Base-by-base conservation (phyloP, 768 basidiomycete species). In the Phallus indusiatus region DNA sequence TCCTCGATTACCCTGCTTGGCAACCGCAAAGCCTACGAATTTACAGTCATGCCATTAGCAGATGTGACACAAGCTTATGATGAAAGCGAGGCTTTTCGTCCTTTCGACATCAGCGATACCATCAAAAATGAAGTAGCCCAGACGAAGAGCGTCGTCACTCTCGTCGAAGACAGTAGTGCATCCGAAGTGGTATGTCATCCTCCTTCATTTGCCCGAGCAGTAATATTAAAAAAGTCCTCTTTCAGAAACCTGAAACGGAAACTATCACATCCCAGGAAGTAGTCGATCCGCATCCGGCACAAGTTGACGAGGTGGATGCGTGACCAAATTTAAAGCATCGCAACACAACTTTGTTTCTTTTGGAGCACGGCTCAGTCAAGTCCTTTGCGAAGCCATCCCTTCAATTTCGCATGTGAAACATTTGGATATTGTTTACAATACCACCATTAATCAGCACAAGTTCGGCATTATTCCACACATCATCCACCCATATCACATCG, bases 41-140 rank as follows among this genome's bases (percentile, higher is more conserved):
- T 64, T 18, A 62, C 63, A 6, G 61, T 64, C 17, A 57, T 54
- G 42, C 63, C 63, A 7, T 54, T 64, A 11, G 63, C 61, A n/a
- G 61, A 64, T 49, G 61, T 64, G 28, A 62, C 61, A 14, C 56
- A 55, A 54, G 63, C 63, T 16, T 64, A 61, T 55, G 57, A 54
- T 20, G 57, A 59, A 51, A 50, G 49, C 36, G 57, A 59, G 20
- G 50, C 57, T 7, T 24, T 28, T 18, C 10, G 28, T 8, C 6
- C 24, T 35, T 5, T 53, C 42, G 12, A 42, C n/a, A 11, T 10
- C n/a, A 11, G 14, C 14, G n/a, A n/a, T 5, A 42, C 12, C n/a
- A 4, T 42, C n/a, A n/a, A 42, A n/a, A 10, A n/a, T n/a, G 42
- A 42, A 42, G n/a, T 42, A 28, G 28, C 28, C 5, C 3, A 42